Evolutionary conservation across 2,329 filamentous ascomycete genomes (phyloP), one percentile per base, ranked within the genome.

Genomic region (Endothia cerciana): DNA sequence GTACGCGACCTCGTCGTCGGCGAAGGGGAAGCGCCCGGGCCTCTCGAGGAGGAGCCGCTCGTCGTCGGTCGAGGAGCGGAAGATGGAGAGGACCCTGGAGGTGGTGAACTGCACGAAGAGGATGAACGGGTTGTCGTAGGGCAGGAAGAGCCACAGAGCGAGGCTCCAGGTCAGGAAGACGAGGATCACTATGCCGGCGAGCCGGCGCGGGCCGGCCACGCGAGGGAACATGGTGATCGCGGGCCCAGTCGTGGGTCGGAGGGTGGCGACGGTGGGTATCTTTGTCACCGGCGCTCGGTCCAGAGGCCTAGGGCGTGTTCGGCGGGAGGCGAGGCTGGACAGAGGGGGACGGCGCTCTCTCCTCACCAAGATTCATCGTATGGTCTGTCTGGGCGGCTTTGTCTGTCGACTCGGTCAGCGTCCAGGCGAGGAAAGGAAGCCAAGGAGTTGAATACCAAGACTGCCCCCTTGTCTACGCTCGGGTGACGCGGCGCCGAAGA

Each of bases 1-100:
- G 68, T 83, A 77, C 40, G 80, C 82, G 8, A 85, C 78, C 63
- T 86, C 83, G 45, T 75, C 74, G 61, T 74, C 73, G 43, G 82
- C 73, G 64, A 84, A 77, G 64, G 85, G 73, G 3, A 80, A 77
- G 63, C 80, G 79, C n/a, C 68, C 69, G n/a, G 77, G 76, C 60
- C 75, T 69, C 69, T 73, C 69, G 69, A 74, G 76, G 22, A 84
- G 73, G 78, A 81, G 82, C 38, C 77, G 77, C 64, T 83, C 81
- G 71, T 74, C 70, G 17, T 72, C 69, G 43, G 71, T 65, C 8
- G 73, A 69, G 30, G 70, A 70, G 36, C 73, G 73, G 19, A 80
- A 65, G 30, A 71, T 65, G 61, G 76, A 74, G 51, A 73, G 69
- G 41, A 68, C 58, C n/a, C 67, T 63, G 25, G 70, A 69, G 1